These are phyloP conservation scores for Miamiensis avidus DNA, from an alignment of 169 alveolate species.

Conservation along the genomic window DNA sequence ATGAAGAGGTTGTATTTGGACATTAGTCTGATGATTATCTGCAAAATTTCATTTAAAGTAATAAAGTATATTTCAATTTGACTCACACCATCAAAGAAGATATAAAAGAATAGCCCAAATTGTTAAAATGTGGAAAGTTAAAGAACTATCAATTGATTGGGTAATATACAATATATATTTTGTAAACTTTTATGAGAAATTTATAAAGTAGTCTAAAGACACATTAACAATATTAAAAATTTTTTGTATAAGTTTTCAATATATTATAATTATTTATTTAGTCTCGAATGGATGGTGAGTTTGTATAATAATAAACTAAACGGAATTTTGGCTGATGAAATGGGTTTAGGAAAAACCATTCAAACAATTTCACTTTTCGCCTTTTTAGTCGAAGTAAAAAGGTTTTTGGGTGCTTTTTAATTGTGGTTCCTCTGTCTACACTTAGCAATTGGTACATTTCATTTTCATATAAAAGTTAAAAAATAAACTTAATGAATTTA, in stretches of 20 bases:
- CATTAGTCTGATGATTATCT: slow-evolving; percentile 47
- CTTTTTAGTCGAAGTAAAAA: slow-evolving; percentile 91
- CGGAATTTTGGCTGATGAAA: slow-evolving; percentile 98
- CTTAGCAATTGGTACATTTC: slow-evolving; percentile 88
- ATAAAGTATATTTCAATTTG: slow-evolving; percentile 82
- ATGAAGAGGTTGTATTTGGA: slow-evolving; percentile 23
- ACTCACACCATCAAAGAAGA: slow-evolving; percentile 93
- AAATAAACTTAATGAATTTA: too few species aligned
- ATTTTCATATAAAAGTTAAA: too few species aligned
- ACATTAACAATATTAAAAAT: too few species aligned
- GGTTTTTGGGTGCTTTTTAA: slow-evolving; percentile 92
- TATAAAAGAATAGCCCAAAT: slow-evolving; percentile 86
- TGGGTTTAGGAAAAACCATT: slow-evolving; percentile 98
- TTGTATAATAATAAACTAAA: slow-evolving; percentile 93
- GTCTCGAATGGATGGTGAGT: slow-evolving; percentile 96
- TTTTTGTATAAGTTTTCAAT: too few species aligned
- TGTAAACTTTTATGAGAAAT: too few species aligned
- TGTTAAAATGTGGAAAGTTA: slow-evolving; percentile 89
- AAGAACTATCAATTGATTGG: slow-evolving; percentile 93
- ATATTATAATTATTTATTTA: too few species aligned
- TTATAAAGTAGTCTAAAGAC: too few species aligned
- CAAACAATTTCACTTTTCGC: slow-evolving; percentile 95
- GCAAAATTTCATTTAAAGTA: slow-evolving; percentile 45
- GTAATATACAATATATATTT: too few species aligned
- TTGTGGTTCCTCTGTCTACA: slow-evolving; percentile 96